Evolutionary conservation across 2,329 filamentous ascomycete genomes (phyloP).

Genomic region (Geosmithia flava): DNA sequence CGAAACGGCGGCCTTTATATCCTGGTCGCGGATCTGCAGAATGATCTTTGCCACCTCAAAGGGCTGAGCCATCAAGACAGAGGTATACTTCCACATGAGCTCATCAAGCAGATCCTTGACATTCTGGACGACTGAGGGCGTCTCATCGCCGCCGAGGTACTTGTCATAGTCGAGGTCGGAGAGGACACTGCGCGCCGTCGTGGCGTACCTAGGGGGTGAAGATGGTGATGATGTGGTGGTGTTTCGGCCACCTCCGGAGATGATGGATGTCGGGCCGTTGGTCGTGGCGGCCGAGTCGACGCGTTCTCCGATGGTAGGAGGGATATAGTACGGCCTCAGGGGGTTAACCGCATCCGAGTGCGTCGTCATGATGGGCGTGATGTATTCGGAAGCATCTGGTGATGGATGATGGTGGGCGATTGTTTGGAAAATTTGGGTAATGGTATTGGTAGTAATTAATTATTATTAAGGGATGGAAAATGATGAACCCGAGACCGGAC

Average conservation of each 20-base stretch:
- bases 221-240: too few relatives aligned
- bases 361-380: constrained; percentile 26
- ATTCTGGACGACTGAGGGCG: constrained; percentile 62
- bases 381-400: constrained; percentile 12
- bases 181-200: constrained; percentile 67
- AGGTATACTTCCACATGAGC: constrained; percentile 83
- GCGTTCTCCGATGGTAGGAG: constrained; percentile 40
- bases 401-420: constrained; percentile 5
- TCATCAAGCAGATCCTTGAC: constrained; percentile 70
- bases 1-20: constrained; percentile 25
- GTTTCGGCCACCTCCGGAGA: constrained; percentile 12
- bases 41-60: constrained; percentile 96
- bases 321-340: constrained; percentile 58
- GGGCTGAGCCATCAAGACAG: constrained; percentile 79
- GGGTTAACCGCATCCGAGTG: constrained; percentile 43
- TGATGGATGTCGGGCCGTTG: constrained; percentile 15
- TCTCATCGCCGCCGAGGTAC: constrained; percentile 58
- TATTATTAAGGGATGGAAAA: not conserved
- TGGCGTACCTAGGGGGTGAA: constrained; percentile 27
- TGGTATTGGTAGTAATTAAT: not conserved
- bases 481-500: not conserved
- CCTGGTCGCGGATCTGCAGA: constrained; percentile 60
- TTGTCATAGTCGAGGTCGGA: constrained; percentile 87
- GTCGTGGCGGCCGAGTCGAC: constrained; percentile 22
- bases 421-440: not conserved